A percentile compares a stretch with the other conserved stretches of the same genome.
These are phyloP conservation scores for Tulasnella calospora DNA, from an alignment of 768 basidiomycete genomes.

Conservation along the genomic window DNA sequence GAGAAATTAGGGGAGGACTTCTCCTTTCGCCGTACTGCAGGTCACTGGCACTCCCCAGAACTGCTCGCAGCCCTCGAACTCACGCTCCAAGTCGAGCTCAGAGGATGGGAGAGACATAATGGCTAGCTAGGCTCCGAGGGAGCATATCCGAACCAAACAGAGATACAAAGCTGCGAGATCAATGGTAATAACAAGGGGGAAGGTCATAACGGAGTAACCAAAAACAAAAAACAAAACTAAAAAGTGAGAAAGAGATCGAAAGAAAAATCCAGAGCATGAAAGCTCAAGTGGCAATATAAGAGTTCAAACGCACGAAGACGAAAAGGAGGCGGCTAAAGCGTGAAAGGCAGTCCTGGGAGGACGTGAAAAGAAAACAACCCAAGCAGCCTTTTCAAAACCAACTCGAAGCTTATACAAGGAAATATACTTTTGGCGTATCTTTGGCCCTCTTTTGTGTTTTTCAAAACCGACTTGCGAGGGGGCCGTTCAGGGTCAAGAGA, in stretches of 20 bases:
- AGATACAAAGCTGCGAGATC: not conserved
- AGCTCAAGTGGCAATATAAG: not conserved
- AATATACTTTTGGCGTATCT: not conserved
- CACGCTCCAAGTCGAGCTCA: too few species aligned
- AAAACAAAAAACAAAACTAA: not conserved
- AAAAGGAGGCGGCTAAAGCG: not conserved
- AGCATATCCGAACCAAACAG: not conserved
- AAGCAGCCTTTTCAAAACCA: not conserved
- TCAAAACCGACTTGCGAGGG: not conserved
- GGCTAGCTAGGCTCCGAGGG: not conserved
- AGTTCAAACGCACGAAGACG: not conserved
- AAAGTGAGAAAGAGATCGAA: not conserved
- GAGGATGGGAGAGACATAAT: not conserved
- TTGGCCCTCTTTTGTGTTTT: not conserved
- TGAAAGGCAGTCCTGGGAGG: not conserved
- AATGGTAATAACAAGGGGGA: not conserved
- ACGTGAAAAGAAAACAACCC: not conserved
- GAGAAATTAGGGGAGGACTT: too few species aligned
- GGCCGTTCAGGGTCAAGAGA: not conserved
- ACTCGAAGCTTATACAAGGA: not conserved
- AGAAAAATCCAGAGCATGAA: not conserved
- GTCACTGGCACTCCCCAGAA: too few species aligned
- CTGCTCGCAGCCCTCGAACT: too few species aligned
- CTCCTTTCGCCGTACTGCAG: too few species aligned
- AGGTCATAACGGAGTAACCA: not conserved